Base-by-base conservation (phyloP, 2,329 filamentous ascomycete genomes). In the Alternaria infectoria region DNA sequence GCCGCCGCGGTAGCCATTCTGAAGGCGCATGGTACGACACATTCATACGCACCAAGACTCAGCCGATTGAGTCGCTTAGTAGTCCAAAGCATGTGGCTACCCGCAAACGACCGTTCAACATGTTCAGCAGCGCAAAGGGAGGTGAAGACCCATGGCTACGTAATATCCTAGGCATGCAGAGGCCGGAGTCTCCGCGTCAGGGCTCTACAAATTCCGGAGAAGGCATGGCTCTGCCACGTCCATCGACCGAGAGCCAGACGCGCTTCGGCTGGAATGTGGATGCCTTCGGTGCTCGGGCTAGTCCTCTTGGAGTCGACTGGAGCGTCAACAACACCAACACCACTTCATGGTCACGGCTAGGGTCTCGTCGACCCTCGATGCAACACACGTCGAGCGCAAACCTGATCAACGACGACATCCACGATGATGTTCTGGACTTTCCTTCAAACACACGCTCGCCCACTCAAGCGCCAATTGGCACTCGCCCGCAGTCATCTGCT, bases 321-420 rank as follows among this genome's bases (percentile, higher is more conserved):
- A 79, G 77, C 17, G 71, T 78, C 59, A 73, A 73, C 55, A 79
- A 77, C 49, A 73, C 71, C 6, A 75, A 73, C 59, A 71, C 82
- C 11, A 72, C 64, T 59, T 80, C 91, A 1, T 96, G 91, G 90
- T 91, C 92, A 6, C 84, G 91, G 43, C 91, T 89, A 71, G 90
- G 91, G 8, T 97, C 93, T 32, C 88, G 94, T 54, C 87, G 94
- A 36, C 92, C 92, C 13, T 97, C 93, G 1, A 84, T 93, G 8
- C 92, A 96, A 67, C 87, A 89, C 70, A 92, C 91, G 12, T 93
- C 91, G 2, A 90, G 91, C 1, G 89, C 86, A 77, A 87, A 87
- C 64, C 79, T 89, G 15, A 83, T 86, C 3, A 81, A 87, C 56
- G 84, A 86, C 13, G 82, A 86, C 44, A 76, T 72, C 40, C 83